phyloP scores from a whole-genome alignment of 2,329 filamentous ascomycete species.

The Aspergillaceae sp. region DNA sequence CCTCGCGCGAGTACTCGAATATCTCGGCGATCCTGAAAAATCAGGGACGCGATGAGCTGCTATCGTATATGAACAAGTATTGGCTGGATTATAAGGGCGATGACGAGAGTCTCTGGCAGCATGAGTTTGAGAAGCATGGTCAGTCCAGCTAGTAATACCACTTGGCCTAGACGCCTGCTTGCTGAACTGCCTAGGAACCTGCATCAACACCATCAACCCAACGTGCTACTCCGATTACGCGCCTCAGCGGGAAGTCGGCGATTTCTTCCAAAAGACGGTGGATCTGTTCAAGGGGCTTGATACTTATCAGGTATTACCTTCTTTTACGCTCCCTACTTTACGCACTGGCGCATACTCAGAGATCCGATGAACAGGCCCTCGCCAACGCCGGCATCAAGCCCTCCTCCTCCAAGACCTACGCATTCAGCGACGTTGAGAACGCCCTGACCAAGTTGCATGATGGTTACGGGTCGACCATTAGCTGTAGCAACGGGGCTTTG shows the following conservation, averaged over 20 bases:
- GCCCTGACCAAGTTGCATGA: constrained; percentile 43
- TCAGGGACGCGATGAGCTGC: constrained; percentile 42
- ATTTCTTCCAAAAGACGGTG: constrained; percentile 49
- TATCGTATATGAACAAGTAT: constrained; percentile 52
- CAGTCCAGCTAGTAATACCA: background rate
- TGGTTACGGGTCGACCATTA: constrained; percentile 43
- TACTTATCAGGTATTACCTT: constrained; percentile 39
- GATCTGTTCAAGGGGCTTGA: constrained; percentile 49
- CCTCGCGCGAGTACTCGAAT: constrained; percentile 48
- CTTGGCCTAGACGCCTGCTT: background rate
- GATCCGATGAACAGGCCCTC: constrained; percentile 34
- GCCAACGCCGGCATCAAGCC: constrained; percentile 49
- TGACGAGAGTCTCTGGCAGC: constrained; percentile 56
- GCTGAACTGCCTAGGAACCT: constrained; percentile 41
- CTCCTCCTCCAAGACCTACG: constrained; percentile 43
- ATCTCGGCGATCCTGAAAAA: constrained; percentile 47
- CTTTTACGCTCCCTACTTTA: background rate
- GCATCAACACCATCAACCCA: constrained; percentile 59
- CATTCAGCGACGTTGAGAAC: constrained; percentile 40
- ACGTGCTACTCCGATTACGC: constrained; percentile 53
- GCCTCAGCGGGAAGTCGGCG: constrained; percentile 49
- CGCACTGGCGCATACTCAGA: no score
- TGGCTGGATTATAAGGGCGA: constrained; percentile 51
- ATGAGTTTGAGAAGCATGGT: constrained; percentile 64
- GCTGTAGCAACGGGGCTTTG: constrained; percentile 41